Percentiles rank a stretch among this genome's conserved stretches.
Conservation (phyloP, 495 filamentous ascomycete species). For the Penicillium manginii region DNA sequence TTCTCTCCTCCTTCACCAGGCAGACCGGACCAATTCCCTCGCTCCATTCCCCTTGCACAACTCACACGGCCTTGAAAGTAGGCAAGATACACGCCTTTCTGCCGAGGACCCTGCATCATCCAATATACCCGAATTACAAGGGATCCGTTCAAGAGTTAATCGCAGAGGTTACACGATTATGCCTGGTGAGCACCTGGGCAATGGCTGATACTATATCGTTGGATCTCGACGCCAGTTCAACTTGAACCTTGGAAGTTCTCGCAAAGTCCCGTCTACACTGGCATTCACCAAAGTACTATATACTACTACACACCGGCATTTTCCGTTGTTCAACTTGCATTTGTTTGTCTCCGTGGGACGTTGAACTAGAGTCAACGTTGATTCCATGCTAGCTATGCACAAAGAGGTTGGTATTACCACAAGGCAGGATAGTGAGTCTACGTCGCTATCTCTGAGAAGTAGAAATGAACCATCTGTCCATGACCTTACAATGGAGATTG, state of each 20-base stretch:
- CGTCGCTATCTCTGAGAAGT: constrained; percentile 20
- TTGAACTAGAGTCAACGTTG: constrained; percentile 12
- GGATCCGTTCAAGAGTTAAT: constrained; percentile 7
- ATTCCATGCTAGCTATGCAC: constrained; percentile 21
- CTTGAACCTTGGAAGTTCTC: too few relatives aligned
- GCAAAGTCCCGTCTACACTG: too few relatives aligned
- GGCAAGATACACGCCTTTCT: constrained; percentile 8
- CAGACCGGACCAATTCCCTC: neutral
- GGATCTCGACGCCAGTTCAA: constrained; percentile 8
- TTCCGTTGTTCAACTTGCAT: neutral
- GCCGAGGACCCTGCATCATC: constrained; percentile 20
- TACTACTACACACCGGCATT: too few relatives aligned
- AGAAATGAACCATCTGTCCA: constrained; percentile 23
- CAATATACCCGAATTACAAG: constrained; percentile 19
- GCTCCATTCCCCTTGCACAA: constrained; percentile 8
- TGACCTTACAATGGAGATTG: constrained; percentile 14
- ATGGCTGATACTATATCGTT: constrained; percentile 27
- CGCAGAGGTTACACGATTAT: constrained; percentile 25
- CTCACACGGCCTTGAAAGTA: constrained; percentile 16
- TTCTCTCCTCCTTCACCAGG: constrained; percentile 9
- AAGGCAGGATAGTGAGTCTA: constrained; percentile 23
- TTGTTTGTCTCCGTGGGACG: constrained; percentile 10
- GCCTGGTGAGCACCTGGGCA: constrained; percentile 6
- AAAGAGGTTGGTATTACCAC: constrained; percentile 15
- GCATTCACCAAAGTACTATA: too few relatives aligned